phyloP scores from a whole-genome alignment of 768 basidiomycete species.

The Boletus rubropictus region DNA sequence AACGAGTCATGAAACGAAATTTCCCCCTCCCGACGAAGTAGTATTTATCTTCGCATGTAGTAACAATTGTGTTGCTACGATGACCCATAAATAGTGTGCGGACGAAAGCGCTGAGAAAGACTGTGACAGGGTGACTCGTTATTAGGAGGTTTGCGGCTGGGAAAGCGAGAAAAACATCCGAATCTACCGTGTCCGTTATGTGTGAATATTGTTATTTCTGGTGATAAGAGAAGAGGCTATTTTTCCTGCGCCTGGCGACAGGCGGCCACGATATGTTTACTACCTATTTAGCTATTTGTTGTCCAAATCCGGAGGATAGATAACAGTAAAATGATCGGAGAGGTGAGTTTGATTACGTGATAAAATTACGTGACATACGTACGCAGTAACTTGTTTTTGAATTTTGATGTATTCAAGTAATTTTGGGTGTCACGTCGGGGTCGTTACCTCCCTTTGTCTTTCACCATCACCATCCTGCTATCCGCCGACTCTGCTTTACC shows the following conservation, averaged over 20 bases:
- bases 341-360: conserved; percentile 21
- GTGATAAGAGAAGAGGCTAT: neutral
- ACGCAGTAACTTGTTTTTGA: conserved; percentile 30
- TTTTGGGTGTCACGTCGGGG: conserved; percentile 28
- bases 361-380: conserved; percentile 26
- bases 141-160: neutral
- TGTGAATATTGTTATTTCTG: neutral
- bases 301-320: conserved; percentile 7
- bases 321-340: conserved; percentile 21
- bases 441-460: conserved; percentile 26
- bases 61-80: too few relatives aligned
- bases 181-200: neutral
- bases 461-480: conserved; percentile 25
- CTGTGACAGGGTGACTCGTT: conserved; percentile 1
- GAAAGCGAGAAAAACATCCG: conserved; percentile 8
- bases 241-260: neutral
- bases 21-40: too few relatives aligned
- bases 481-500: conserved; percentile 10
- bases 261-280: neutral
- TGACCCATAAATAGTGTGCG: neutral
- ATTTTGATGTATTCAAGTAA: conserved; percentile 30
- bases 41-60: too few relatives aligned
- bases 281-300: neutral
- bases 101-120: conserved; percentile 3
- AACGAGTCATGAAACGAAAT: too few relatives aligned